Evolutionary conservation across 106 monocot species (phyloP).

Genomic region (Phalaenopsis equestris): DNA sequence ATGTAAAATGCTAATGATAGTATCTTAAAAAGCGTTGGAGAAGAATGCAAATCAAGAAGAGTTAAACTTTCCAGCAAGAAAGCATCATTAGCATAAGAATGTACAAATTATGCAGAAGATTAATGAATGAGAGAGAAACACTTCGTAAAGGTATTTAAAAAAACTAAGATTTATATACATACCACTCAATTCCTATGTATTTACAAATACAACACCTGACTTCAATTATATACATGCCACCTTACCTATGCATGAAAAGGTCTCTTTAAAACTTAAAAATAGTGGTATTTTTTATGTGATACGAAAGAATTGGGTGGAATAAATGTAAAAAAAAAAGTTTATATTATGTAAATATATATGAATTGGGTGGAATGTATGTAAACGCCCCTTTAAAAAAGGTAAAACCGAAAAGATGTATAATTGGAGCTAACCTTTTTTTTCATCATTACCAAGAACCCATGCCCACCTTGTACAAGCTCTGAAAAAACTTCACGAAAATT

Average conservation of each 20-base stretch:
- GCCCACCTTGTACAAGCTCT: constrained; percentile 96
- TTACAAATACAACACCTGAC: too few species aligned
- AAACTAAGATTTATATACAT: neutral
- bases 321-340: too few species aligned
- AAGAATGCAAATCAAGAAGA: neutral
- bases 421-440: constrained; percentile 72
- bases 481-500: constrained; percentile 96
- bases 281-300: too few species aligned
- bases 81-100: neutral
- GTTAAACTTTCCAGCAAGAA: neutral
- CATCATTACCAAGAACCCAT: constrained; percentile 98
- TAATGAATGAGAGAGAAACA: neutral
- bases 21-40: neutral
- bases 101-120: neutral
- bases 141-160: constrained; percentile 1
- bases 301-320: too few species aligned
- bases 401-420: neutral
- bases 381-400: too few species aligned
- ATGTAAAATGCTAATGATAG: neutral
- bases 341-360: too few species aligned
- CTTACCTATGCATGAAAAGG: too few species aligned
- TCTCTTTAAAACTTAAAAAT: too few species aligned
- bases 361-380: too few species aligned
- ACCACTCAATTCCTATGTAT: too few species aligned
- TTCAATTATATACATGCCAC: too few species aligned